A percentile compares a stretch with the other conserved stretches of the same genome.
phyloP scores from a whole-genome alignment of 495 filamentous ascomycete species.

The Thozetella sp. region DNA sequence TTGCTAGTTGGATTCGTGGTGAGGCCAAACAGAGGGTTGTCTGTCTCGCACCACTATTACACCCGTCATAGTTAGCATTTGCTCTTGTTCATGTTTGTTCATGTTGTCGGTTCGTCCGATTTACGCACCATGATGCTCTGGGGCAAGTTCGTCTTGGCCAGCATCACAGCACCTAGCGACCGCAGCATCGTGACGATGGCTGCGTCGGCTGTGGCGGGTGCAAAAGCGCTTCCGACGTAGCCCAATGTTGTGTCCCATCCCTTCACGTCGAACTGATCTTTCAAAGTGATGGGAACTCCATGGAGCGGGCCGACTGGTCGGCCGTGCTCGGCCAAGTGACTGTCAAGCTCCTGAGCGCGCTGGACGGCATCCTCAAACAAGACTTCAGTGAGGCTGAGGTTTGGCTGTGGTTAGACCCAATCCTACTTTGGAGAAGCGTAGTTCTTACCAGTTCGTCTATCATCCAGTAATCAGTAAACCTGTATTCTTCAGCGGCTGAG shows the following conservation, averaged over 20 bases:
- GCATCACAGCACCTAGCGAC: conserved; percentile 78
- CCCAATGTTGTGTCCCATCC: conserved; percentile 79
- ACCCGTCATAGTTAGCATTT: conserved; percentile 7
- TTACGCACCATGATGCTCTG: conserved; percentile 73
- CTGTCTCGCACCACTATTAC: conserved; percentile 64
- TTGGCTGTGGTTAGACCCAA: conserved; percentile 19
- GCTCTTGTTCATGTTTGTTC: too few relatives aligned
- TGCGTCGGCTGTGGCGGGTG: conserved; percentile 59
- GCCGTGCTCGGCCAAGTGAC: conserved; percentile 46
- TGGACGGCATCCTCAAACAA: conserved; percentile 59
- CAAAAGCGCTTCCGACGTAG: conserved; percentile 64
- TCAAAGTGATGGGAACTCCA: conserved; percentile 77
- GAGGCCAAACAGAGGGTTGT: conserved; percentile 78
- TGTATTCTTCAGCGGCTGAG: conserved; percentile 7
- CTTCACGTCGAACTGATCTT: conserved; percentile 74
- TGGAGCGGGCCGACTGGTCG: conserved; percentile 62
- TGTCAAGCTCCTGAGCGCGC: conserved; percentile 61
- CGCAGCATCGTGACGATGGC: conserved; percentile 70
- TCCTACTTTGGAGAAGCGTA: too few relatives aligned
- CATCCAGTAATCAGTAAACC: too few relatives aligned
- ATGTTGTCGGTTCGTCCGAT: too few relatives aligned
- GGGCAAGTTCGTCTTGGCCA: conserved; percentile 84
- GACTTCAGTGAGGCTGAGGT: conserved; percentile 62
- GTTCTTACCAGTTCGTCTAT: conserved; percentile 47
- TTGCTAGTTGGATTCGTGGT: conserved; percentile 72